Base-by-base conservation (phyloP, 768 basidiomycete genomes). In the Serpula lacrymans region DNA sequence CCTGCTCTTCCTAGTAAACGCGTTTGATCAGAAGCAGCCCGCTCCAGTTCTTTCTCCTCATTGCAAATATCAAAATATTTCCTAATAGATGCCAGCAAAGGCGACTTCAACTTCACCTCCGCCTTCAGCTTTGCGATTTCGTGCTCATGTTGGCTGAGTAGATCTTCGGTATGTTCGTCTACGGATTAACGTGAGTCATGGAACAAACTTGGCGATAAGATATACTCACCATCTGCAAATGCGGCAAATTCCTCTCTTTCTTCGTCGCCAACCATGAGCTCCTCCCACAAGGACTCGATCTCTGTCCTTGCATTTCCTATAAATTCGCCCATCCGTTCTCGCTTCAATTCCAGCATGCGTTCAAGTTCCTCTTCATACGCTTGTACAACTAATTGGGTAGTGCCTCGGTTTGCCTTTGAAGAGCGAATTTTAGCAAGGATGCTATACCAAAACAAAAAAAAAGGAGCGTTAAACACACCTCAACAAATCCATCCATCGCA, bases 401-500 rank as follows among this genome's bases (percentile, higher is more conserved):
- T 85, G 3, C 95, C 95, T 21, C 88, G 71, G 58, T 95, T 63
- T 16, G 59, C 61, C 58, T 59, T 25, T 56, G 48, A 58, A 13
- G 31, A 29, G 27, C 9, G 27, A 14, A 14, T 29, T 9, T 29
- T n/a, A n/a, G n/a, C n/a, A n/a, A n/a, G n/a, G n/a, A n/a, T n/a
- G n/a, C n/a, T n/a, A n/a, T n/a, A n/a, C n/a, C n/a, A n/a, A n/a
- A n/a, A n/a, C n/a, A n/a, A n/a, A n/a, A n/a, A n/a, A n/a, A n/a
- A n/a, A n/a, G n/a, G n/a, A n/a, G n/a, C n/a, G n/a, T n/a, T n/a
- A n/a, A 11, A 46, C 59, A 45, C 12, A 71, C 72, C 44, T 97
- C 91, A 0, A 97, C 86, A 54, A 99, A 99, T n/a, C 74, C 78
- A 52, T 98, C 91, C 78, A 93, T 91, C 32, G 84, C 84, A 1